Evolutionary conservation across 2,329 filamentous ascomycete species (phyloP).

Genomic region (Xylaria sp.): DNA sequence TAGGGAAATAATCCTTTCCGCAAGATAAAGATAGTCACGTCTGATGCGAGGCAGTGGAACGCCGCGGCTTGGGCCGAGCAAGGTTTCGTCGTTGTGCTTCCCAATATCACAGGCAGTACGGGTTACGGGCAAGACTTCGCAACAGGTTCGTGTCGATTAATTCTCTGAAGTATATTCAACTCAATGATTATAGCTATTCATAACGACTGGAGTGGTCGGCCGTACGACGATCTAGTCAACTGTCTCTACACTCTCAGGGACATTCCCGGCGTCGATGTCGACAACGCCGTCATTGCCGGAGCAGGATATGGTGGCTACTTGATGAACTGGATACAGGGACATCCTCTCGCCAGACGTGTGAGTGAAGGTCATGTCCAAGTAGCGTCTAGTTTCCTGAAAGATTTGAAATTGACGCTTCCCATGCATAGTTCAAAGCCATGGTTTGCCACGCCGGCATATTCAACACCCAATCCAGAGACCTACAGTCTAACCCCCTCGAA

Average conservation of each 20-base stretch:
- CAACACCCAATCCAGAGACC: constrained; percentile 44
- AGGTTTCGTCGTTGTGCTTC: constrained; percentile 68
- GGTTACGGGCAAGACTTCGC: constrained; percentile 61
- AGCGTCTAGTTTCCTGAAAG: too few species aligned
- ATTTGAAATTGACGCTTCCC: not conserved
- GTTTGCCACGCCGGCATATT: constrained; percentile 64
- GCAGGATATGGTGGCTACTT: constrained; percentile 69
- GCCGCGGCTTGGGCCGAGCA: constrained; percentile 67
- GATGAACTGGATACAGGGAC: constrained; percentile 68
- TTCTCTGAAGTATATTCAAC: not conserved
- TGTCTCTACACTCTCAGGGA: constrained; percentile 59
- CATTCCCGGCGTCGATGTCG: constrained; percentile 64
- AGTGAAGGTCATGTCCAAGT: constrained; percentile 18
- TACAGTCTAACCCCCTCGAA: constrained; percentile 22
- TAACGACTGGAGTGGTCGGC: constrained; percentile 62
- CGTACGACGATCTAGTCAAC: constrained; percentile 65
- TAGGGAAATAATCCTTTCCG: constrained; percentile 38
- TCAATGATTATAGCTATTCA: constrained; percentile 59
- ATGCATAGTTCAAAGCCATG: constrained; percentile 61
- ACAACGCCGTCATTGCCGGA: constrained; percentile 63
- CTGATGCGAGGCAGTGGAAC: constrained; percentile 57
- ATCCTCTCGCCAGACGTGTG: constrained; percentile 60
- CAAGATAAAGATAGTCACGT: not conserved
- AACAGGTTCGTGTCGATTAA: constrained; percentile 40
- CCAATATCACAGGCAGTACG: constrained; percentile 67